phyloP scores from a whole-genome alignment of 2,329 filamentous ascomycete genomes.

The Aspergillus melleus region DNA sequence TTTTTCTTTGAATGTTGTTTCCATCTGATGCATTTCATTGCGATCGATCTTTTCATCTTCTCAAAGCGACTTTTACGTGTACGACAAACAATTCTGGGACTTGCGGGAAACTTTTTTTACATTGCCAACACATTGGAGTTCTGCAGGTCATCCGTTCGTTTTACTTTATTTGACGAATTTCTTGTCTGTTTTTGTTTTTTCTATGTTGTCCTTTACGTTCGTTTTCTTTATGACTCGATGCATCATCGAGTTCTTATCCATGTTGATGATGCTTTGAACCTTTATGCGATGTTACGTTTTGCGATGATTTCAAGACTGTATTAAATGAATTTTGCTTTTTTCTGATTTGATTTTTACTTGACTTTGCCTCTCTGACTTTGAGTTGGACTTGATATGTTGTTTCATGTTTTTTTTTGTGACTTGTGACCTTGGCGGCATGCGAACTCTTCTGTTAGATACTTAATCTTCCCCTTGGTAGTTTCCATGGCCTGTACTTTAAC shows the following conservation, averaged over 20 bases:
- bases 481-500: slow-evolving; percentile 13
- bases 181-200: slow-evolving; percentile 8
- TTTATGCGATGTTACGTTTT: slow-evolving; percentile 17
- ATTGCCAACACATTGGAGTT: slow-evolving; percentile 14
- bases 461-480: slow-evolving; percentile 7
- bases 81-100: slow-evolving; percentile 16
- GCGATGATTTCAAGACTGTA: slow-evolving; percentile 12
- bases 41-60: neutral
- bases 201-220: slow-evolving; percentile 8
- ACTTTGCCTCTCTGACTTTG: neutral
- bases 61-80: slow-evolving; percentile 12
- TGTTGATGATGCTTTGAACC: slow-evolving; percentile 4
- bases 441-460: slow-evolving; percentile 7
- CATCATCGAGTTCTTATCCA: slow-evolving; percentile 1
- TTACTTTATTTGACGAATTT: slow-evolving; percentile 14
- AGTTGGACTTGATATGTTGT: neutral
- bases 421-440: slow-evolving; percentile 1
- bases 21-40: slow-evolving; percentile 9
- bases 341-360: neutral
- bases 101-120: slow-evolving; percentile 9
- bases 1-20: slow-evolving; percentile 9
- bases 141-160: slow-evolving; percentile 24
- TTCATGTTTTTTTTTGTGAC: neutral
- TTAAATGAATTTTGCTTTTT: slow-evolving; percentile 6
- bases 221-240: slow-evolving; percentile 6